phyloP scores from a whole-genome alignment of 1,284 basidiomycete genomes.

The Sphagnurus paluster region DNA sequence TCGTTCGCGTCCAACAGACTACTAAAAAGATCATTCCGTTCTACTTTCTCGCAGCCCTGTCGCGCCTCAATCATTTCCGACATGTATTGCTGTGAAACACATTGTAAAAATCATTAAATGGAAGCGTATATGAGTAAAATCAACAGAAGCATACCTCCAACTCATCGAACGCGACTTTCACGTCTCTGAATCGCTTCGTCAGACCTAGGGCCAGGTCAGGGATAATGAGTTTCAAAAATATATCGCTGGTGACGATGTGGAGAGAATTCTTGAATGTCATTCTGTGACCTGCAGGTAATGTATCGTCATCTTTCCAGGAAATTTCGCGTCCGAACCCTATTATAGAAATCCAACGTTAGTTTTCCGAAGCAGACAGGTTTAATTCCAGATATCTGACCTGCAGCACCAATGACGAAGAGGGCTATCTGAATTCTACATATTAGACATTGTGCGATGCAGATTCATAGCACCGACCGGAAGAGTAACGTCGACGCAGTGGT shows the following conservation, averaged over 20 bases:
- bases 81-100: constrained; percentile 45
- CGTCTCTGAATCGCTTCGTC: constrained; percentile 36
- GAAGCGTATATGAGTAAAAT: not conserved
- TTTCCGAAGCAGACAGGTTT: not conserved
- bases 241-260: constrained; percentile 43
- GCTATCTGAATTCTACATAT: constrained; percentile 40
- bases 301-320: constrained; percentile 47
- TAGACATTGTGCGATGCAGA: not conserved
- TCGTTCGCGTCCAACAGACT: constrained; percentile 52
- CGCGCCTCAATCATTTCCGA: constrained; percentile 55
- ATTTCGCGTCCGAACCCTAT: constrained; percentile 54
- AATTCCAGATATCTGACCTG: constrained; percentile 34
- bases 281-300: constrained; percentile 43
- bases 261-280: constrained; percentile 61
- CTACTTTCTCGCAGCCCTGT: constrained; percentile 35
- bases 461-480: constrained; percentile 40
- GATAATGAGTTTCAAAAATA: constrained; percentile 43
- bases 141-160: constrained; percentile 38
- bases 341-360: not conserved
- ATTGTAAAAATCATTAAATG: not conserved
- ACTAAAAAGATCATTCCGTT: constrained; percentile 56
- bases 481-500: constrained; percentile 42
- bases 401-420: constrained; percentile 54
- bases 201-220: constrained; percentile 46
- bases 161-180: constrained; percentile 46